Base-by-base conservation (phyloP, 208 protist species). In the Polymyxa betae region DNA sequence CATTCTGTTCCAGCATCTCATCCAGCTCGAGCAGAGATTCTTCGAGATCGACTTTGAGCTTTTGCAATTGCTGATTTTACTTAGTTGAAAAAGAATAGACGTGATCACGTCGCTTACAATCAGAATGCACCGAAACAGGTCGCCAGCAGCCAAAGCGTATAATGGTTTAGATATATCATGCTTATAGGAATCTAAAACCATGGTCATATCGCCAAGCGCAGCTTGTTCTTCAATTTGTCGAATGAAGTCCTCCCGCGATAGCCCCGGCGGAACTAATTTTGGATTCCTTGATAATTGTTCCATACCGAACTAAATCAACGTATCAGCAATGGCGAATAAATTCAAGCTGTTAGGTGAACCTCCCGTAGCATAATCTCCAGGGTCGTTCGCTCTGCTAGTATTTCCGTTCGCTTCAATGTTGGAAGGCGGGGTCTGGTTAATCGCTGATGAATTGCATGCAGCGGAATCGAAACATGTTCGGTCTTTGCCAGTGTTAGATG, bases 101-200 rank as follows among this genome's bases (percentile, higher is more conserved):
- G 49, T 29, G 49, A 45, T 38, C 72, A 20, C 5, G 5, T 43
- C 5, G 35, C 72, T 43, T 82, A 82, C 72, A 82, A 82, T 82
- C 40, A 82, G 40, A n/a, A 82, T 82, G 40, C 72, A 45, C 5
- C 72, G 72, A 5, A 82, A n/a, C 35, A 82, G 72, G n/a, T 82
- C 72, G 5, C 72, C 72, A n/a, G 72, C 72, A 16, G 72, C 72
- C 12, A 82, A 43, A 38, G 72, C 72, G 72, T 82, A 82, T 5
- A 82, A 20, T 82, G 72, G 72, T n/a, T 82, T 82, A 16, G 72
- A 5, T 38, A 82, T n/a, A 20, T 82, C 72, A 16, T 12, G 5
- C n/a, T 35, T 82, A 43, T 82, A 82, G 5, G 72, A 82, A 45
- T 82, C 72, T 82, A 82, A n/a, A 40, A 82, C 72, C n/a, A 82